Conservation (phyloP, 2,329 filamentous ascomycete genomes). For the Fusarium sp. region DNA sequence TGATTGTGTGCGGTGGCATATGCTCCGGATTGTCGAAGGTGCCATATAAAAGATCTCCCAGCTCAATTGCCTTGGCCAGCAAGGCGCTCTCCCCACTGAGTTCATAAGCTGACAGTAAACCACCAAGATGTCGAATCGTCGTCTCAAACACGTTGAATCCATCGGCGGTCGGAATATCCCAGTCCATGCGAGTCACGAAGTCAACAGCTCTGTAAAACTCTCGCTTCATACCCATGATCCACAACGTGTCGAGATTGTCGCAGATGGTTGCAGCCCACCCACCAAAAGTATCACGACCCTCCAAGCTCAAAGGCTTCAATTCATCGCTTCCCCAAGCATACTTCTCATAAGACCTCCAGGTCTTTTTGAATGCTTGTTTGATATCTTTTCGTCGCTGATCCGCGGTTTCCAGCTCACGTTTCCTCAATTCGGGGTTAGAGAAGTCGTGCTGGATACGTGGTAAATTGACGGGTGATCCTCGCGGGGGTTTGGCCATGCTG, state of each 20-base stretch:
- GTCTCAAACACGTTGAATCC: slow-evolving; percentile 74
- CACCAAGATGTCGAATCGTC: slow-evolving; percentile 74
- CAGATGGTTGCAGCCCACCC: slow-evolving; percentile 73
- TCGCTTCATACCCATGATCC: slow-evolving; percentile 72
- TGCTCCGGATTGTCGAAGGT: slow-evolving; percentile 74
- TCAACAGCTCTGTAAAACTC: slow-evolving; percentile 71
- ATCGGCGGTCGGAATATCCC: slow-evolving; percentile 56
- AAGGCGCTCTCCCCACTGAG: slow-evolving; percentile 66
- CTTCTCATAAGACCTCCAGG: slow-evolving; percentile 68
- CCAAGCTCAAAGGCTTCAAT: slow-evolving; percentile 62
- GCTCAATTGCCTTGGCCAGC: slow-evolving; percentile 68
- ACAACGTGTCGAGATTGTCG: slow-evolving; percentile 71
- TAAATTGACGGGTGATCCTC: slow-evolving; percentile 18
- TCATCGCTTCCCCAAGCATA: slow-evolving; percentile 71
- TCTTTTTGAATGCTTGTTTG: slow-evolving; percentile 60
- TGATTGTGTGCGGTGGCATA: slow-evolving; percentile 64
- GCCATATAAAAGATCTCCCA: slow-evolving; percentile 70
- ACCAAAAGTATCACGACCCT: slow-evolving; percentile 63
- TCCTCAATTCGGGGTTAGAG: slow-evolving; percentile 16
- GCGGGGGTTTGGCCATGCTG: slow-evolving; percentile 21
- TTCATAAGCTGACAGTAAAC: slow-evolving; percentile 73
- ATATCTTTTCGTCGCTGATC: slow-evolving; percentile 51
- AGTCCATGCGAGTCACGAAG: slow-evolving; percentile 58
- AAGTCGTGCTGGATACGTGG: slow-evolving; percentile 40
- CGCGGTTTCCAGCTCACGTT: slow-evolving; percentile 9